Evolutionary conservation across 495 filamentous ascomycete species (phyloP).

Genomic region (Xylaria nigripes): DNA sequence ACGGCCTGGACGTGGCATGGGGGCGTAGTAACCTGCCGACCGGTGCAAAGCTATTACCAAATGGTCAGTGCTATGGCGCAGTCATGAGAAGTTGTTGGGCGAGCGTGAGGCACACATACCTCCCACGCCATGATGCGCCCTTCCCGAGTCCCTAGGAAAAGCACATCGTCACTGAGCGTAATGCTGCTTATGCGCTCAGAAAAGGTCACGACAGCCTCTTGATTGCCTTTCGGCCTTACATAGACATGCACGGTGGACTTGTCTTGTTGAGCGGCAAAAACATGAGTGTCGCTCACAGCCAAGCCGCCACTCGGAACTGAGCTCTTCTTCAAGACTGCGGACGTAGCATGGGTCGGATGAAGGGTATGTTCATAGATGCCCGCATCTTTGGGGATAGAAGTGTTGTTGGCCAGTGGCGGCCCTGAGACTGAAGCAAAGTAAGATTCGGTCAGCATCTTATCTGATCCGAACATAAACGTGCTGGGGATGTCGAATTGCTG

Average conservation of each 20-base stretch:
- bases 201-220: constrained; percentile 80
- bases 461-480: too few relatives aligned
- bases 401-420: constrained; percentile 54
- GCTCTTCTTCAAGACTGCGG: constrained; percentile 85
- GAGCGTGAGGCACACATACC: constrained; percentile 40
- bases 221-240: constrained; percentile 68
- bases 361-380: constrained; percentile 79
- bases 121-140: constrained; percentile 90
- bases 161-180: constrained; percentile 52
- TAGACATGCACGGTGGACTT: constrained; percentile 93
- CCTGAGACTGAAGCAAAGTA: constrained; percentile 69
- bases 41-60: constrained; percentile 60
- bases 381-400: constrained; percentile 62
- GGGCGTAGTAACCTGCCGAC: constrained; percentile 79
- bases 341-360: constrained; percentile 62
- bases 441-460: constrained; percentile 66
- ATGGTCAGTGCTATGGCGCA: background rate
- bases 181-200: constrained; percentile 75
- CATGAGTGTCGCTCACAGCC: constrained; percentile 71
- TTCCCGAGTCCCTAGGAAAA: constrained; percentile 78
- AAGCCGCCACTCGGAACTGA: constrained; percentile 69
- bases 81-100: background rate
- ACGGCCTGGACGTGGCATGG: constrained; percentile 81
- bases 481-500: too few relatives aligned
- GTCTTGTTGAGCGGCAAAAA: constrained; percentile 83